phyloP scores from a whole-genome alignment of 345 rosid genomes.

The Eucalyptus urophylla region DNA sequence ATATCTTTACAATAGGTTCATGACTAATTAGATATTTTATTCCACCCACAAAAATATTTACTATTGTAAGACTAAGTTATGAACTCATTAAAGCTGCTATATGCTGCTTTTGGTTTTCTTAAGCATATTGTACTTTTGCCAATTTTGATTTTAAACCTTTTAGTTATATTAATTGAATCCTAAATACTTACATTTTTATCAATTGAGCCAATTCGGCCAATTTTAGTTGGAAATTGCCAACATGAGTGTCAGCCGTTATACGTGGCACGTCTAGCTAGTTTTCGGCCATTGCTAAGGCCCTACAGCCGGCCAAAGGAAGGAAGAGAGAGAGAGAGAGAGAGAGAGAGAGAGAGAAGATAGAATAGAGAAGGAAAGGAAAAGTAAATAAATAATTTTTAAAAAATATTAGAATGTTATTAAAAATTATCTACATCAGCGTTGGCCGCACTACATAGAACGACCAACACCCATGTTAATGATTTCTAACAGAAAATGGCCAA shows the following conservation, averaged over 20 bases:
- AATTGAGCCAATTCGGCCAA: rapidly evolving
- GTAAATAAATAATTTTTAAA: too few relatives aligned
- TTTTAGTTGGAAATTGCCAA: too few relatives aligned
- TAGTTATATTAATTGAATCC: too few relatives aligned
- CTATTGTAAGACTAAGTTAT: not conserved
- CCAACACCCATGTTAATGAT: not conserved
- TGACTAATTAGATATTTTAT: not conserved
- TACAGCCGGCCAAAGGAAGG: rapidly evolving
- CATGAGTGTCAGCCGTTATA: rapidly evolving
- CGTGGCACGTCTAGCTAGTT: not conserved
- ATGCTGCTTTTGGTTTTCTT: too few relatives aligned
- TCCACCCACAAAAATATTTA: not conserved
- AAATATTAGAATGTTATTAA: too few relatives aligned
- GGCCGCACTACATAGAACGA: rapidly evolving
- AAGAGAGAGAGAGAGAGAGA: too few relatives aligned
- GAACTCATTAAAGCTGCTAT: not conserved
- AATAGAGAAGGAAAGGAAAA: too few relatives aligned
- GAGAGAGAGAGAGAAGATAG: too few relatives aligned
- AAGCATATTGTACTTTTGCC: too few relatives aligned
- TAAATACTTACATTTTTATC: not conserved
- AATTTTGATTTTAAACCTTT: too few relatives aligned
- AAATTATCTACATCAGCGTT: rapidly evolving
- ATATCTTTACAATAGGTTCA: not conserved
- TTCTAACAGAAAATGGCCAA: rapidly evolving
- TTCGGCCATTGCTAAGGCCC: not conserved